Conservation (phyloP, 306 rosid genomes). For the Myrica gale region DNA sequence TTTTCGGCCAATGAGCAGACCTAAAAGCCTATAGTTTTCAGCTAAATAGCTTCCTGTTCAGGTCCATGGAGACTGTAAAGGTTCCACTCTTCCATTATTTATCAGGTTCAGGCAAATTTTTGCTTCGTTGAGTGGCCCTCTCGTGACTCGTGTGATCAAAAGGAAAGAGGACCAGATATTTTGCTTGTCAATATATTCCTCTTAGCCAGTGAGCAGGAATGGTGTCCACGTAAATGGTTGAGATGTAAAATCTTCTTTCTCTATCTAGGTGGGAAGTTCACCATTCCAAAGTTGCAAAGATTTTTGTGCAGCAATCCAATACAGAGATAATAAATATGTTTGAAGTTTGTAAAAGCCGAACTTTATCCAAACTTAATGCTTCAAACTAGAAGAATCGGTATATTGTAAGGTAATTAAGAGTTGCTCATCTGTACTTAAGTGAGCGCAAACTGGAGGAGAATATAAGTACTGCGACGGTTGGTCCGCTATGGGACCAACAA, state of each 20-base stretch:
- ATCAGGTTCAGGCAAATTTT: neutral
- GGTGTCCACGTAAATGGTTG: too few relatives aligned
- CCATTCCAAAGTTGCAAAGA: too few relatives aligned
- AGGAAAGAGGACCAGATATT: neutral
- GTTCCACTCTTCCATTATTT: neutral
- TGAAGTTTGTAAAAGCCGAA: neutral
- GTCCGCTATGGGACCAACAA: constrained; percentile 12
- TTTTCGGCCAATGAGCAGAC: constrained; percentile 8
- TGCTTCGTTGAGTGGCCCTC: too few relatives aligned
- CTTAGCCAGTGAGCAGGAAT: too few relatives aligned
- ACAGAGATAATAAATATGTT: too few relatives aligned
- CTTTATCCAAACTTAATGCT: neutral
- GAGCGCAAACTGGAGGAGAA: constrained; percentile 3
- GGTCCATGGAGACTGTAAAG: constrained; percentile 3
- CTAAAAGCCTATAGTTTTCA: neutral
- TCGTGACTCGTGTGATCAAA: neutral
- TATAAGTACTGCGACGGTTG: constrained; percentile 7
- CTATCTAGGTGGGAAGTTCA: too few relatives aligned
- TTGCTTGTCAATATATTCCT: too few relatives aligned
- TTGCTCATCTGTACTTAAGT: neutral
- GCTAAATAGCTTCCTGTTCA: neutral
- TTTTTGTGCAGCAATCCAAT: too few relatives aligned
- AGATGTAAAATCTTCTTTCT: too few relatives aligned
- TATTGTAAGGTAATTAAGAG: neutral
- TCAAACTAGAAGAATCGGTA: neutral